These are phyloP conservation scores for Lantana camara DNA, from an alignment of 257 asterid species.

Conservation along the genomic window DNA sequence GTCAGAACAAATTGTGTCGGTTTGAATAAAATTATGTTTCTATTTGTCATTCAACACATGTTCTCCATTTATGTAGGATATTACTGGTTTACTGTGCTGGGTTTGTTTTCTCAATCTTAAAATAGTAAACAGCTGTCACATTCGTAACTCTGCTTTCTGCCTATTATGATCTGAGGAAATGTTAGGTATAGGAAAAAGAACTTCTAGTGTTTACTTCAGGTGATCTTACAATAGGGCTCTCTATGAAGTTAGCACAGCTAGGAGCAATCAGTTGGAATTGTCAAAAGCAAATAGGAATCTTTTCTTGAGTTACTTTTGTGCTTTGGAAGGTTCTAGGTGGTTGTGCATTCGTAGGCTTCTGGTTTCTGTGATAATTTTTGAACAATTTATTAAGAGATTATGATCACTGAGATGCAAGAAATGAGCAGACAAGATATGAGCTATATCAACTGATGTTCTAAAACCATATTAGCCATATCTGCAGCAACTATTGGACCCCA, in stretches of 20 bases:
- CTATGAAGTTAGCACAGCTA: not conserved
- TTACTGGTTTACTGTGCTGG: not conserved
- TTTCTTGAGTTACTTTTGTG: not conserved
- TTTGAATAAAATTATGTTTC: not conserved
- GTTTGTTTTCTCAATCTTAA: slow-evolving; percentile 5
- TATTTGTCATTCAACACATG: not conserved
- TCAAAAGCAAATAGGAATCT: not conserved
- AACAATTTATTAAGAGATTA: not conserved
- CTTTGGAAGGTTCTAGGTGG: not conserved
- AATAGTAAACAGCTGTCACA: not conserved
- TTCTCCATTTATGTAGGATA: not conserved
- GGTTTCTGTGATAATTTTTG: not conserved
- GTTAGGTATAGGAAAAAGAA: not conserved
- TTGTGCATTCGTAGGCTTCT: not conserved
- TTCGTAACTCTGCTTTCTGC: not conserved
- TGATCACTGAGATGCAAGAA: not conserved
- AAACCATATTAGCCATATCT: not conserved
- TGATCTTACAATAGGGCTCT: not conserved
- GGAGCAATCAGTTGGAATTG: not conserved
- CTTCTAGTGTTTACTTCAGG: not conserved
- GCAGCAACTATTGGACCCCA: not conserved
- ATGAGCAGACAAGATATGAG: slow-evolving; percentile 1
- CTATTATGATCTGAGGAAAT: not conserved
- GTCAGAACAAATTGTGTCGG: not conserved
- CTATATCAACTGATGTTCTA: not conserved